Evolutionary conservation across 2,329 filamentous ascomycete genomes (phyloP).

Genomic region (Nigrospora osmanthi): DNA sequence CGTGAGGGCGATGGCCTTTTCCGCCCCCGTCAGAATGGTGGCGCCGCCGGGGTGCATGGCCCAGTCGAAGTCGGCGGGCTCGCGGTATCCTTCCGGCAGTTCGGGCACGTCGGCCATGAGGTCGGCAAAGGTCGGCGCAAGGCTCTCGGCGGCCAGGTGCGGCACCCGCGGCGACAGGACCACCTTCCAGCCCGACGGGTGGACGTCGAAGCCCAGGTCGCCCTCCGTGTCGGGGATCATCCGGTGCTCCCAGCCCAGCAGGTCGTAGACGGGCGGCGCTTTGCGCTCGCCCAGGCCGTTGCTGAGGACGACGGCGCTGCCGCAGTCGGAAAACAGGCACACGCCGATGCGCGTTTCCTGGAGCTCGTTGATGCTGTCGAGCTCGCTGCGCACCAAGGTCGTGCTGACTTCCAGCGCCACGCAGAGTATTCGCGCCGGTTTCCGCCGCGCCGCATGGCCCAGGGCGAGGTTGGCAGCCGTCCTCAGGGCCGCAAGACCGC

Average conservation of each 20-base stretch:
- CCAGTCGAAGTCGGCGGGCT: slow-evolving; percentile 59
- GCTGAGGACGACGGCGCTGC: slow-evolving; percentile 56
- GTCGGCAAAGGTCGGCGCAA: slow-evolving; percentile 45
- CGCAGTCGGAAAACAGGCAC: slow-evolving; percentile 63
- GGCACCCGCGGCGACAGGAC: slow-evolving; percentile 55
- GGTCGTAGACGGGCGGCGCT: slow-evolving; percentile 42
- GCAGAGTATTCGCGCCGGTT: slow-evolving; percentile 56
- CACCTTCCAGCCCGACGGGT: slow-evolving; percentile 61
- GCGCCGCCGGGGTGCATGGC: slow-evolving; percentile 64
- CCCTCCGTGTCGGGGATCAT: slow-evolving; percentile 53
- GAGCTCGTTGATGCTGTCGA: slow-evolving; percentile 51
- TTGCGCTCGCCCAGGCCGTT: slow-evolving; percentile 48
- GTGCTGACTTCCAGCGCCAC: slow-evolving; percentile 58
- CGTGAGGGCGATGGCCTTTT: slow-evolving; percentile 47
- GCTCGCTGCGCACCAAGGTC: slow-evolving; percentile 54
- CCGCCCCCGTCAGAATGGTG: slow-evolving; percentile 57
- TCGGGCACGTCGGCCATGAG: slow-evolving; percentile 40
- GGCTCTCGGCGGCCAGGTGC: slow-evolving; percentile 40
- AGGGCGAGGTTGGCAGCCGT: slow-evolving; percentile 61
- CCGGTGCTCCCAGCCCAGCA: slow-evolving; percentile 59
- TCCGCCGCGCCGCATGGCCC: slow-evolving; percentile 49
- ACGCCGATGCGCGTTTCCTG: slow-evolving; percentile 58
- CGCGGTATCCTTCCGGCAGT: slow-evolving; percentile 34
- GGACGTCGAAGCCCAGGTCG: slow-evolving; percentile 59
- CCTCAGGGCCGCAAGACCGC: slow-evolving; percentile 52